Conservation (phyloP, 768 basidiomycete species). For the Mrakia blollopis region DNA sequence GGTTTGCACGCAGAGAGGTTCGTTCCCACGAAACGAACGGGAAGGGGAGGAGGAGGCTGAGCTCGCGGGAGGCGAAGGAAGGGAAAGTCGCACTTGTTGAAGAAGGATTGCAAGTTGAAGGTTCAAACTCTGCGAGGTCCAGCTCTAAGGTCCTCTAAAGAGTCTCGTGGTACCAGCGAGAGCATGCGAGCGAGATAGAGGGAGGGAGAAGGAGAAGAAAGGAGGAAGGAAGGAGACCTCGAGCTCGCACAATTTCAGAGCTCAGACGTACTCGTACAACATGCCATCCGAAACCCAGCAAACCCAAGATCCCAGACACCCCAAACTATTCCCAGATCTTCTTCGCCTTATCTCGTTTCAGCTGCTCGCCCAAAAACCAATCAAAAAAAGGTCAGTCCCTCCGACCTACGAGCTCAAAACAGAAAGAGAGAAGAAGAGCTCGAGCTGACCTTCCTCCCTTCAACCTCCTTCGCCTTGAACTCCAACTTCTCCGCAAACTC, state of each 20-base stretch:
- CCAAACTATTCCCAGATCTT: constrained; percentile 18
- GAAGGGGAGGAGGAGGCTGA: too few species aligned
- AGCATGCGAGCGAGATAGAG: background rate
- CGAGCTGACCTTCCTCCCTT: constrained; percentile 19
- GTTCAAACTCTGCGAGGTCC: too few species aligned
- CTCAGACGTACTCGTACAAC: background rate
- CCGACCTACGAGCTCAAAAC: background rate
- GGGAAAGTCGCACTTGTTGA: too few species aligned
- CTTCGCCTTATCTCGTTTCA: constrained; percentile 22
- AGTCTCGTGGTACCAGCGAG: too few species aligned
- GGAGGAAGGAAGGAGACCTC: background rate
- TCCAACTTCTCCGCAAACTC: constrained; percentile 19
- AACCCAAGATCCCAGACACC: background rate
- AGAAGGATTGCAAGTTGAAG: too few species aligned
- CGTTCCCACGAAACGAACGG: too few species aligned
- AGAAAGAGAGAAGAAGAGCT: background rate
- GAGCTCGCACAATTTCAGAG: background rate
- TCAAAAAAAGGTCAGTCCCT: background rate
- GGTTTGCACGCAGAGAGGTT: too few species aligned
- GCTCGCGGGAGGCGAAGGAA: too few species aligned
- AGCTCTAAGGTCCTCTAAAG: too few species aligned
- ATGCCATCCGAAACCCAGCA: background rate
- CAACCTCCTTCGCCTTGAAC: constrained; percentile 17
- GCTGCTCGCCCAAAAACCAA: background rate
- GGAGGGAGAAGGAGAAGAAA: background rate